phyloP scores from a whole-genome alignment of 148 eudicot genomes.

The Simmondsia chinensis region DNA sequence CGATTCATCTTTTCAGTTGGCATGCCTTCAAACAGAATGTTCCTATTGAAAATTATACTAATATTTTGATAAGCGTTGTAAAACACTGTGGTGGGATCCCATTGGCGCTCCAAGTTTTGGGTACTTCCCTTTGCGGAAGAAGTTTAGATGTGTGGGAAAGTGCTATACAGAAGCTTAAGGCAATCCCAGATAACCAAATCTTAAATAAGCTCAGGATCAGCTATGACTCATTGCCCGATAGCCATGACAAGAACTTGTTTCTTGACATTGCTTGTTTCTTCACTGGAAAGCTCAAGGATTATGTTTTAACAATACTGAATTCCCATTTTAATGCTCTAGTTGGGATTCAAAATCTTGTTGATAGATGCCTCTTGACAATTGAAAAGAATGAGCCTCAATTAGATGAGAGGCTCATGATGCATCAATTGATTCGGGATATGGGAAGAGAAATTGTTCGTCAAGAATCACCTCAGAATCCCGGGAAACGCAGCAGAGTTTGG shows the following conservation, averaged over 20 bases:
- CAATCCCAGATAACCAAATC: slow-evolving; percentile 1
- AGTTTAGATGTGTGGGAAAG: slow-evolving; percentile 7
- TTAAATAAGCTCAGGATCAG: slow-evolving; percentile 4
- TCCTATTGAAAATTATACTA: slow-evolving; percentile 5
- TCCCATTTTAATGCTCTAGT: slow-evolving; percentile 4
- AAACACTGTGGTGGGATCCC: slow-evolving; percentile 6
- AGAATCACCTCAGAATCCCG: slow-evolving; percentile 5
- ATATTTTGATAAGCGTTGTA: slow-evolving; percentile 2
- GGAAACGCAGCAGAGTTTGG: slow-evolving; percentile 9
- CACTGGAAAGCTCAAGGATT: slow-evolving; percentile 10
- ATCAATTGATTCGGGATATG: slow-evolving; percentile 8
- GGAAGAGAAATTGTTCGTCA: slow-evolving; percentile 9
- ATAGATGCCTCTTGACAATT: slow-evolving; percentile 3
- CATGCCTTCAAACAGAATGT: slow-evolving; percentile 15
- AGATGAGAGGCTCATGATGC: slow-evolving; percentile 2
- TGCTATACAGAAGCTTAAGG: slow-evolving; percentile 8
- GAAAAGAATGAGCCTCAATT: too few species aligned
- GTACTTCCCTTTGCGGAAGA: slow-evolving; percentile 7
- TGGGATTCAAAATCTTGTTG: slow-evolving; percentile 6
- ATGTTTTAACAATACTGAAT: background rate
- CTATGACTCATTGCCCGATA: slow-evolving; percentile 12
- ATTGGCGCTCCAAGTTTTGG: slow-evolving; percentile 15
- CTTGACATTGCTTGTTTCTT: slow-evolving; percentile 16
- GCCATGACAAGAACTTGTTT: slow-evolving; percentile 12
- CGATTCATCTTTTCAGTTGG: slow-evolving; percentile 13